A percentile compares a stretch with the other conserved stretches of the same genome.
phyloP scores from a whole-genome alignment of 345 rosid genomes.

The Eucalyptus rudis region DNA sequence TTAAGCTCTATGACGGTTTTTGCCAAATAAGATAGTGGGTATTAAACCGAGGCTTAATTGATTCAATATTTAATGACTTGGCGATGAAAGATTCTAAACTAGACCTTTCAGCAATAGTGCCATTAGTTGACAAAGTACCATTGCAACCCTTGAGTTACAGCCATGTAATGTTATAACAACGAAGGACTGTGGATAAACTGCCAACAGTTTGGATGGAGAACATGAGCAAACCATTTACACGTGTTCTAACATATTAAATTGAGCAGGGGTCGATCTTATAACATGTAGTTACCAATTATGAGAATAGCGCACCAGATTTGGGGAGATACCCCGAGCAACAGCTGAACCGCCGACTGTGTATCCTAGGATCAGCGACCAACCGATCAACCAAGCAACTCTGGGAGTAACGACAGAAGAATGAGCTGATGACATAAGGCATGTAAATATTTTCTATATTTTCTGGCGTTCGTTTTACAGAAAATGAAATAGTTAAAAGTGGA shows the following conservation, averaged over 20 bases:
- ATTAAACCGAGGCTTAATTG: background rate
- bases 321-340: conserved; percentile 38
- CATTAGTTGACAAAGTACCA: background rate
- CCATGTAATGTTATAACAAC: background rate
- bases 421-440: background rate
- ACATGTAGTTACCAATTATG: background rate
- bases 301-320: conserved; percentile 3
- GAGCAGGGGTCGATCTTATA: background rate
- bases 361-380: conserved; percentile 87
- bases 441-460: too few species aligned
- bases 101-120: background rate
- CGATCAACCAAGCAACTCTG: conserved; percentile 93
- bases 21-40: background rate
- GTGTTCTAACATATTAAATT: background rate
- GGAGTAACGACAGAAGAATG: background rate
- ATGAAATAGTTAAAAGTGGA: too few species aligned
- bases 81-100: background rate
- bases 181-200: background rate
- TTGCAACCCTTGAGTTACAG: background rate
- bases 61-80: background rate
- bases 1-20: background rate
- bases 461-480: too few species aligned
- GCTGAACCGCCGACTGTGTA: conserved; percentile 92
- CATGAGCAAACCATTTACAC: background rate
- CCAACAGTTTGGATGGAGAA: background rate